phyloP scores from a whole-genome alignment of 208 protist species.

The Leishmania martiniquensis region DNA sequence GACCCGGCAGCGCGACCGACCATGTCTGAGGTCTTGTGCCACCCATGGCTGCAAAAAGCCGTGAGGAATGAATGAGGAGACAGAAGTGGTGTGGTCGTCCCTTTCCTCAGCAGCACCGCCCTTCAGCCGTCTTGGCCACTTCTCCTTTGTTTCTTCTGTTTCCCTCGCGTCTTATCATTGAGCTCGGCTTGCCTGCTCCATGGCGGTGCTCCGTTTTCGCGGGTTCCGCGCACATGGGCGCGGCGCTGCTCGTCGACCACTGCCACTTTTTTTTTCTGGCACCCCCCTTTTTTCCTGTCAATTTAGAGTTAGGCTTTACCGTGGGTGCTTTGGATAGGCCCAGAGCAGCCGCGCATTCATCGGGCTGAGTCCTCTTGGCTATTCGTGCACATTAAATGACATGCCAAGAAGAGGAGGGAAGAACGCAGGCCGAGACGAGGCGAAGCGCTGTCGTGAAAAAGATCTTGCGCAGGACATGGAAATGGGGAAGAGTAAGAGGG shows the following conservation, averaged over 20 bases:
- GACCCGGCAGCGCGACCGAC: slow-evolving; percentile 54
- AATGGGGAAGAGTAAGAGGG: background rate
- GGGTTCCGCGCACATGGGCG: background rate
- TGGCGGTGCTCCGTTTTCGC: background rate
- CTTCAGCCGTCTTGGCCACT: background rate
- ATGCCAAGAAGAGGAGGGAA: too few species aligned
- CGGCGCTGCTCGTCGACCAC: background rate
- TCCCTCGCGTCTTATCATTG: background rate
- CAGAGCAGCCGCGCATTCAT: background rate
- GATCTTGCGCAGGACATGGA: background rate
- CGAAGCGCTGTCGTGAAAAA: background rate
- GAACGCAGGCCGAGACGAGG: background rate
- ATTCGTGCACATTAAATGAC: too few species aligned
- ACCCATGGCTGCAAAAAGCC: slow-evolving; percentile 63
- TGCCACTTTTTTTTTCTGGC: background rate
- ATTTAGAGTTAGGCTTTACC: background rate
- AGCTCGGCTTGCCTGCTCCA: background rate
- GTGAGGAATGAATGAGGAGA: background rate
- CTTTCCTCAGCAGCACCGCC: too few species aligned
- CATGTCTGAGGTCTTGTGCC: slow-evolving; percentile 59
- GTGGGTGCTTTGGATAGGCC: background rate
- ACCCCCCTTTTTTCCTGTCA: background rate
- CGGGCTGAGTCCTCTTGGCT: background rate
- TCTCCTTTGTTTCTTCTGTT: background rate
- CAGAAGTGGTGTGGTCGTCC: background rate